Base-by-base conservation (phyloP, 495 filamentous ascomycete species). In the Thozetella sp. region DNA sequence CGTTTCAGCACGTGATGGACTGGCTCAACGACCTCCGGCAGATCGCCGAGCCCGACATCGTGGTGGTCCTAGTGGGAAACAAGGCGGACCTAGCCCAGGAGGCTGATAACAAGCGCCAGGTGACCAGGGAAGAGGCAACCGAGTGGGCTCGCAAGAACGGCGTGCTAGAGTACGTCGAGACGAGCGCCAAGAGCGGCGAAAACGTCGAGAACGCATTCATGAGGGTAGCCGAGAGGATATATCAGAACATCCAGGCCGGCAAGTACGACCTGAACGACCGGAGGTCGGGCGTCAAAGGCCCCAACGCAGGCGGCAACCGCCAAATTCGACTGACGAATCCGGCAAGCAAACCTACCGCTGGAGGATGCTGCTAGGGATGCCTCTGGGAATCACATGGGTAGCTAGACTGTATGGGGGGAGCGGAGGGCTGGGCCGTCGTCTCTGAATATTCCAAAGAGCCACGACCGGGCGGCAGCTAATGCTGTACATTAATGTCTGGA, bases 251-350 rank as follows among this genome's bases (percentile, higher is more conserved):
- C 57, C 92, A 96, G 75, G 87, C 88, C 22, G 95, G 95, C 2
- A 91, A 84, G 67, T 97, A 97, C 73, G 93, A 97, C 74, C 78
- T 99, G 62, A 96, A 97, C 74, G 95, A 97, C 75, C 85, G 93
- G 63, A 84, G 94, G 64, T 92, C 88, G 57, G 95, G 95, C n/a
- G 95, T 99, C 37, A 97, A 97, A 73, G 78, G 75, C 1, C 78
- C 52, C 52, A 55, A 59, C 50, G 51, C 57, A 23, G 57, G 30
- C 48, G 37, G 30, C 34, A 25, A 48, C 27, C 48, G 25, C 45
- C 51, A 56, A 15, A 13, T 25, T 13, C 37, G 37, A n/a, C 37
- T 30, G 43, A n/a, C 43, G n/a, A 48, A 48, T 20, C 11, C 43
- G 43, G 9, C 43, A 13, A 48, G n/a, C 43, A 11, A 48, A n/a